phyloP scores from a whole-genome alignment of 1,284 basidiomycete genomes.

The Marasmius sp. region DNA sequence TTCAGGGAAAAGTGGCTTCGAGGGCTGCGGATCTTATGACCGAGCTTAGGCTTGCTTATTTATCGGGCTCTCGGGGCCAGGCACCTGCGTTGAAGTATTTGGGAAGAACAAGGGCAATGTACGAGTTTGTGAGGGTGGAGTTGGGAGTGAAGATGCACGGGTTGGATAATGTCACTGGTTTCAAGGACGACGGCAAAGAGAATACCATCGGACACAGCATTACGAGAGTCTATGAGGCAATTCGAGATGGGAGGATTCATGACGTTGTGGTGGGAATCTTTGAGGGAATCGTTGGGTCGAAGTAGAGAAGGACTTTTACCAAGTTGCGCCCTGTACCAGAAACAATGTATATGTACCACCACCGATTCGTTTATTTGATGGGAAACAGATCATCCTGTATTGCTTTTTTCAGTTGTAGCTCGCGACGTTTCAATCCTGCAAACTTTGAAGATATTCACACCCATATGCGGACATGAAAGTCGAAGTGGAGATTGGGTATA shows the following conservation, averaged over 20 bases:
- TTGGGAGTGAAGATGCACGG: slow-evolving; percentile 2
- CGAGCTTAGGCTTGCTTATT: neutral
- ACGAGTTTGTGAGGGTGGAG: neutral
- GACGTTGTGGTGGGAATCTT: neutral
- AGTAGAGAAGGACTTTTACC: too few relatives aligned
- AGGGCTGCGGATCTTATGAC: neutral
- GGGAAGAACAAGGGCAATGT: neutral
- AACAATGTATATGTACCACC: too few relatives aligned
- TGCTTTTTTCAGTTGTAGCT: too few relatives aligned
- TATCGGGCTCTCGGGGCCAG: neutral
- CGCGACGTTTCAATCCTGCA: too few relatives aligned
- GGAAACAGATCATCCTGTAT: too few relatives aligned
- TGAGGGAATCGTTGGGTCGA: neutral
- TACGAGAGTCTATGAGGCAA: neutral
- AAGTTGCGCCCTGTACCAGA: too few relatives aligned
- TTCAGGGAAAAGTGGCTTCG: neutral
- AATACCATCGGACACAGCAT: neutral
- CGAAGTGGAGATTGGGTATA: too few relatives aligned
- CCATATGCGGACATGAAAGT: too few relatives aligned
- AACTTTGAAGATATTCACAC: too few relatives aligned
- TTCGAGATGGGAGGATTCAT: neutral
- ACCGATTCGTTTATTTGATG: too few relatives aligned
- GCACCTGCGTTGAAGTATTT: neutral
- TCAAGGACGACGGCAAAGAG: neutral
- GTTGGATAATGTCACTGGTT: neutral